A percentile compares a stretch with the other conserved stretches of the same genome.
Evolutionary conservation across 2,329 filamentous ascomycete species (phyloP).

Genomic region (Colletotrichum orbiculare): DNA sequence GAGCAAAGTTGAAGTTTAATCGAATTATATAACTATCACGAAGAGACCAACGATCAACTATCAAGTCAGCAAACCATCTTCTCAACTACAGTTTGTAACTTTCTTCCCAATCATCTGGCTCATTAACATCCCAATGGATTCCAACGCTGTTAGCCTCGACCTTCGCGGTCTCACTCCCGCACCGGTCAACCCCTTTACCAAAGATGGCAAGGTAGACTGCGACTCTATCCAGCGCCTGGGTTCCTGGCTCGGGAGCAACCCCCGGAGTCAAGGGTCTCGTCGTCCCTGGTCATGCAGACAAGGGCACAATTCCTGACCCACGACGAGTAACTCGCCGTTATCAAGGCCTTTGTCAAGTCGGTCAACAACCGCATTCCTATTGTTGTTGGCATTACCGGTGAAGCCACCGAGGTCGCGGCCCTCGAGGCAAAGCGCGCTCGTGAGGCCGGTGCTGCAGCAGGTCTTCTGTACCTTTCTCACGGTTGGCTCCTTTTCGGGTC

Average conservation of each 20-base stretch:
- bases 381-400: conserved; percentile 64
- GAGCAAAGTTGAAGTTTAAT: background rate
- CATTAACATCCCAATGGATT: conserved; percentile 40
- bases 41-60: background rate
- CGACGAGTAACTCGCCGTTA: conserved; percentile 60
- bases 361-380: conserved; percentile 61
- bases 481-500: conserved; percentile 67
- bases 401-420: conserved; percentile 63
- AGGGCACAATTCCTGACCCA: conserved; percentile 63
- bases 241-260: conserved; percentile 64
- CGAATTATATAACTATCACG: conserved; percentile 19
- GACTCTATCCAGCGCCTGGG: conserved; percentile 63
- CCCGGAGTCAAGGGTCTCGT: conserved; percentile 63
- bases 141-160: conserved; percentile 48
- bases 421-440: conserved; percentile 62
- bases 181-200: conserved; percentile 63
- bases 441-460: conserved; percentile 61
- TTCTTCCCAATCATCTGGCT: background rate
- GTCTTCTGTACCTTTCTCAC: conserved; percentile 63
- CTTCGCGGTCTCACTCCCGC: conserved; percentile 61
- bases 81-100: background rate
- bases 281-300: conserved; percentile 64
- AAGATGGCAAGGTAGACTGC: conserved; percentile 60
- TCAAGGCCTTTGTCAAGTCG: conserved; percentile 63
- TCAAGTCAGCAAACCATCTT: background rate